A percentile compares a stretch with the other conserved stretches of the same genome.
These are phyloP conservation scores for Delphinella strobiligena DNA, from an alignment of 2,329 filamentous ascomycete genomes.

Conservation along the genomic window DNA sequence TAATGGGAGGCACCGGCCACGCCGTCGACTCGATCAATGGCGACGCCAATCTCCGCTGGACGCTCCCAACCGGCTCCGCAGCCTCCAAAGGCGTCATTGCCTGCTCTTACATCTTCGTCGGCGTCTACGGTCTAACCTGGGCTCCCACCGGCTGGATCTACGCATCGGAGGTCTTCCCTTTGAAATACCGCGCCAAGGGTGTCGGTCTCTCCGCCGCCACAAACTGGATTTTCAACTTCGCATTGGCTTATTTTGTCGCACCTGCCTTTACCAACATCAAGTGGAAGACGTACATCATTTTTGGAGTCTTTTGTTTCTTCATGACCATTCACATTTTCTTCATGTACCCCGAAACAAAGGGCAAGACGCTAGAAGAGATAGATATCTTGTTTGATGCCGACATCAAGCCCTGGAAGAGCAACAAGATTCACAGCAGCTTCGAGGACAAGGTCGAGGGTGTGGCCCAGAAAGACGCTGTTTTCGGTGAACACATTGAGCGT, in stretches of 20 bases:
- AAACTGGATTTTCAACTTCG: slow-evolving; percentile 43
- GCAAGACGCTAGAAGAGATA: slow-evolving; percentile 26
- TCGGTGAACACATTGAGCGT: slow-evolving; percentile 4
- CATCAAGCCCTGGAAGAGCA: slow-evolving; percentile 18
- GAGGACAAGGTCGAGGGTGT: slow-evolving; percentile 4
- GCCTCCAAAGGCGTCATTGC: slow-evolving; percentile 51
- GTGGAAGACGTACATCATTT: slow-evolving; percentile 42
- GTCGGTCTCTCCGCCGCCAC: slow-evolving; percentile 45
- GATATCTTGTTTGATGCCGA: slow-evolving; percentile 23
- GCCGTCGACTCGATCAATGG: slow-evolving; percentile 30
- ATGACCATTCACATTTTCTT: slow-evolving; percentile 34
- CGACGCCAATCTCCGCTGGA: slow-evolving; percentile 39
- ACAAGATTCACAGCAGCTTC: slow-evolving; percentile 12
- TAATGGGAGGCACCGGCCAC: slow-evolving; percentile 30
- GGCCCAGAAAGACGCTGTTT: slow-evolving; percentile 1
- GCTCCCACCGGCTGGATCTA: slow-evolving; percentile 53
- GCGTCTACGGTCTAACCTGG: slow-evolving; percentile 50
- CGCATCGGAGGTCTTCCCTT: slow-evolving; percentile 51
- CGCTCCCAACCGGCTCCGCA: slow-evolving; percentile 29
- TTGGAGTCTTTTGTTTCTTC: slow-evolving; percentile 32
- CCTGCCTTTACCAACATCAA: slow-evolving; percentile 47
- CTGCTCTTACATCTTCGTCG: slow-evolving; percentile 51
- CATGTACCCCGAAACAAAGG: slow-evolving; percentile 24
- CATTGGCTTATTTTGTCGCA: slow-evolving; percentile 47
- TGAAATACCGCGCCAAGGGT: slow-evolving; percentile 47